Conservation (phyloP, 495 filamentous ascomycete species). For the Lasiosphaeriaceae sp. region DNA sequence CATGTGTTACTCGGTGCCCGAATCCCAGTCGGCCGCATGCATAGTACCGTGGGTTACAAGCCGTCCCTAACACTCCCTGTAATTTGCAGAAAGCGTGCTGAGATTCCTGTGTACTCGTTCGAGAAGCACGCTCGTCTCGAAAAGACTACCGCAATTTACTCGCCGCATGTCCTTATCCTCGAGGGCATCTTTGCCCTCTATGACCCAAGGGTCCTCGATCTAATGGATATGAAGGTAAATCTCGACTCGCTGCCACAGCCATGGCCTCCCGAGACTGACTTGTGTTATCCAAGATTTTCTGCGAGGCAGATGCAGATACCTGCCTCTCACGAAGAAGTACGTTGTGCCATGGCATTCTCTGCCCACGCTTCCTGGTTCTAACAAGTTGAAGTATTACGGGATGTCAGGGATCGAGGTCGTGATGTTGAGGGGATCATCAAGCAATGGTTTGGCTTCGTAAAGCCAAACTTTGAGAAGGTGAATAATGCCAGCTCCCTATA, state of each 20-base stretch:
- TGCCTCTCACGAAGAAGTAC: slow-evolving; percentile 88
- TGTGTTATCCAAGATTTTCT: slow-evolving; percentile 65
- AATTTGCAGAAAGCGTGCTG: slow-evolving; percentile 70
- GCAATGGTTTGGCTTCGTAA: slow-evolving; percentile 95
- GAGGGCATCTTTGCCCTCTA: slow-evolving; percentile 96
- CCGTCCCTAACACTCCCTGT: background rate
- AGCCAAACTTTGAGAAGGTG: slow-evolving; percentile 81
- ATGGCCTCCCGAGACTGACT: slow-evolving; percentile 9
- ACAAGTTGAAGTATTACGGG: slow-evolving; percentile 63
- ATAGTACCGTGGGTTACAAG: no score
- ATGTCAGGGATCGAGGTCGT: slow-evolving; percentile 77
- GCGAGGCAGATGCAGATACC: slow-evolving; percentile 91
- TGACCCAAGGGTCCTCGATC: slow-evolving; percentile 76
- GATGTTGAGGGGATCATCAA: slow-evolving; percentile 95
- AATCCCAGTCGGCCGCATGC: background rate
- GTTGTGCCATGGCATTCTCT: slow-evolving; percentile 20
- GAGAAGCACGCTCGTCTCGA: slow-evolving; percentile 78
- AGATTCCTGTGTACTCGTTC: slow-evolving; percentile 95
- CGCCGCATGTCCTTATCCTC: slow-evolving; percentile 89
- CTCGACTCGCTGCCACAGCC: background rate
- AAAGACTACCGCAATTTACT: slow-evolving; percentile 84
- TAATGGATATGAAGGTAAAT: slow-evolving; percentile 84
- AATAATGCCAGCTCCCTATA: background rate
- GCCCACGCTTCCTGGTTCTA: background rate
- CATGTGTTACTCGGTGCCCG: background rate